Percentiles rank a stretch among this genome's conserved stretches.
Conservation (phyloP, 2,329 filamentous ascomycete species). For the Calonectria hongkongensis region DNA sequence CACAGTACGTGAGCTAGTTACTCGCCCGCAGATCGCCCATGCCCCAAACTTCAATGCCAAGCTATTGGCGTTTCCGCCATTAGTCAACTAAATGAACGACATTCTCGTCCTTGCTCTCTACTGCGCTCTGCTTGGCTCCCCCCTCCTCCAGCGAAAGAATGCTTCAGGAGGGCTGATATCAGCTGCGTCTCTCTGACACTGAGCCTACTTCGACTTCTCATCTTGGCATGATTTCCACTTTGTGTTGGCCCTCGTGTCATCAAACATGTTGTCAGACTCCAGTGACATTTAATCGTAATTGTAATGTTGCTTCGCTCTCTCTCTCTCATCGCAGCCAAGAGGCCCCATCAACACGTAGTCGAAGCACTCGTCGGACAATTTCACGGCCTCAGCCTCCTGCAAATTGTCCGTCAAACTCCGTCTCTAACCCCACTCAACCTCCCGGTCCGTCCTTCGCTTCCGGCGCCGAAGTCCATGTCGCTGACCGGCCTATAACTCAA, state of each 20-base stretch:
- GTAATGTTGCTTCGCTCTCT: background rate
- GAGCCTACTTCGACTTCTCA: background rate
- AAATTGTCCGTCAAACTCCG: conserved; percentile 26
- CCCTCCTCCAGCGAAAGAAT: background rate
- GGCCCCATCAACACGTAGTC: background rate
- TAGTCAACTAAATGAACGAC: background rate
- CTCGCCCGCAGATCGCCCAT: background rate
- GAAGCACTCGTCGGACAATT: background rate
- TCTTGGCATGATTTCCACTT: background rate
- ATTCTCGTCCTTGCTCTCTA: background rate
- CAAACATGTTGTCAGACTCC: background rate
- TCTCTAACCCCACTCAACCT: background rate
- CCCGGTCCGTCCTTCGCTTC: conserved; percentile 15
- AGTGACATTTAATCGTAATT: background rate
- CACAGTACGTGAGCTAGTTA: background rate
- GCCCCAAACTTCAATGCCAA: background rate
- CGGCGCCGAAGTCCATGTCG: conserved; percentile 1
- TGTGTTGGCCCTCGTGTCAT: background rate
- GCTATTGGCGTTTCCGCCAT: background rate
- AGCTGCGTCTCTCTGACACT: background rate
- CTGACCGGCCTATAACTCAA: conserved; percentile 7
- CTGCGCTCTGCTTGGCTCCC: background rate
- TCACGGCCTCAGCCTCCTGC: background rate
- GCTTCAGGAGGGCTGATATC: background rate
- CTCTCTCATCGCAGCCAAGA: background rate